Base-by-base conservation (phyloP, 75 land plant species). In the Adiantum capillusveneris region DNA sequence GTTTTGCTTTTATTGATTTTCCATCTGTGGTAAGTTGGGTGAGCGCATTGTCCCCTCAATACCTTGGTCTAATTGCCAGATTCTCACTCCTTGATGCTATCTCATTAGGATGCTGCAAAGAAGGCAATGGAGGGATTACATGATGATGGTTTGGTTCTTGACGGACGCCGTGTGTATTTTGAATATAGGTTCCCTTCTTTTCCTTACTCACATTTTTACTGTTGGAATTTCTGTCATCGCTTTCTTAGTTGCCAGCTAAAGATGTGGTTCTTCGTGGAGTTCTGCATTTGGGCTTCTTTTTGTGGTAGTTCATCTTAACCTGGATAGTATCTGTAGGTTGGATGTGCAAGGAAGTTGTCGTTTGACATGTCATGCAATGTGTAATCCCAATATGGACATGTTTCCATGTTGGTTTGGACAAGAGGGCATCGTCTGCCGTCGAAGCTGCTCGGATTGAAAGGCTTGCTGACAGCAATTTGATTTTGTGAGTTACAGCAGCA, bases 1-100 rank as follows among this genome's bases (percentile, higher is more conserved):
- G 99, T 57, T 95, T 95, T 82, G 99, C 99, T n/a, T 95, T 95
- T 59, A 77, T 95, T 53, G 99, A 95, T 72, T 95, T 95, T 59
- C 92, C 93, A 50, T 77, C 88, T 39, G 81, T 91, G 88, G 99
- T 95, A 78, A 61, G 65, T 53, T 46, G 50, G 39, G 22, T 17
- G 18, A 59, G n/a, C 17, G 11, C 25, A 57, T 57, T 11, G 9
- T 57, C 14, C 25, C 29, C 9, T 11, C 34, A 28, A n/a, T n/a
- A n/a, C n/a, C n/a, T n/a, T n/a, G n/a, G n/a, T 58, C 12, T 6
- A 36, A 58, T 7, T 42, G 14, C n/a, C n/a, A n/a, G n/a, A n/a
- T n/a, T n/a, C n/a, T n/a, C n/a, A 1, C 17, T 2, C 3, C 24
- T 20, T 19, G 20, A 6, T 19, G 37, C 9, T 7, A 25, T 2